phyloP scores from a whole-genome alignment of 31 red algal species.

The Bonnemaisonia californica region DNA sequence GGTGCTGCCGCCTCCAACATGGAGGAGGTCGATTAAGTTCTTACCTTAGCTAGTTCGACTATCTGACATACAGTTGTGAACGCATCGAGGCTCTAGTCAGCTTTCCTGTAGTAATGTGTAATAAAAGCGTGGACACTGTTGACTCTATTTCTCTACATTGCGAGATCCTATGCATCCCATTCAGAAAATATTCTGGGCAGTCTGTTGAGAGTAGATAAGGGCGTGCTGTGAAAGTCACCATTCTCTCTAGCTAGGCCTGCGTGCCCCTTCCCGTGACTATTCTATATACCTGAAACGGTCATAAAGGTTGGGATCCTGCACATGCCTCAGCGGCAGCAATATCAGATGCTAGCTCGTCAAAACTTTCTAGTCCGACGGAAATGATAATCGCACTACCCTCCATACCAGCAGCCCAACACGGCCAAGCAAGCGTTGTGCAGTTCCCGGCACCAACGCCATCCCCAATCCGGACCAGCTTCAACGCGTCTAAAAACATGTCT shows the following conservation, averaged over 20 bases:
- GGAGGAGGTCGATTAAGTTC: conserved; percentile 75
- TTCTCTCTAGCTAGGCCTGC: too few relatives aligned
- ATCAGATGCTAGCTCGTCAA: neutral
- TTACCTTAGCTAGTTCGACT: neutral
- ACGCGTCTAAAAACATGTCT: neutral
- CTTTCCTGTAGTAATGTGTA: conserved; percentile 4
- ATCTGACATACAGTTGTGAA: neutral
- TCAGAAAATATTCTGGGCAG: too few relatives aligned
- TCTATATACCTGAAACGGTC: too few relatives aligned
- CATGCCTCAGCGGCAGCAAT: too few relatives aligned
- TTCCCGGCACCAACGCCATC: conserved; percentile 7
- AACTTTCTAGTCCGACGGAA: conserved; percentile 2
- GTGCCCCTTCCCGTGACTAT: too few relatives aligned
- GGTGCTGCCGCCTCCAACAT: conserved; percentile 72
- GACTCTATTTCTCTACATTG: too few relatives aligned
- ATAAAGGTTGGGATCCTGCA: too few relatives aligned
- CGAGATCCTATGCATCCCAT: too few relatives aligned
- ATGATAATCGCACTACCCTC: neutral
- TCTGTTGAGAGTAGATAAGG: too few relatives aligned
- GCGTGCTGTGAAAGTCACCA: too few relatives aligned
- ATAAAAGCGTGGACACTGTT: too few relatives aligned
- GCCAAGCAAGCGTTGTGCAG: neutral
- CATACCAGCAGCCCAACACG: neutral
- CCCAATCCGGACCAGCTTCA: neutral
- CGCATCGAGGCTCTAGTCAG: neutral